Evolutionary conservation across 225 moss, liverwort and hornwort species (phyloP).

Genomic region (Rhytidiadelphus loreus): DNA sequence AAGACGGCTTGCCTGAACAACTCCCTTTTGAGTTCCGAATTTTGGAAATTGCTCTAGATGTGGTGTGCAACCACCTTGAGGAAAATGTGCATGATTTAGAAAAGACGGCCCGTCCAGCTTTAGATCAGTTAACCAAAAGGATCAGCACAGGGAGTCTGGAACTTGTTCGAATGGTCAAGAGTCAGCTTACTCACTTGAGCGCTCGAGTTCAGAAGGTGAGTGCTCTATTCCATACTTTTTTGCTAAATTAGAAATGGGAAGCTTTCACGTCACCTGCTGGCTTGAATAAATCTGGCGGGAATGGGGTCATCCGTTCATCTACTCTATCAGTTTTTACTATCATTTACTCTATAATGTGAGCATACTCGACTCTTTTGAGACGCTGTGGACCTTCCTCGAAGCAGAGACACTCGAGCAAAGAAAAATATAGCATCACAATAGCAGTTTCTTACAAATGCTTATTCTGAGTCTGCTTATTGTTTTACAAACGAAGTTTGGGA

Average conservation of each 20-base stretch:
- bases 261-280: background rate
- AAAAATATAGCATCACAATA: background rate
- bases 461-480: background rate
- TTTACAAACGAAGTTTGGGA: background rate
- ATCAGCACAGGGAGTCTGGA: conserved; percentile 83
- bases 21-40: conserved; percentile 95
- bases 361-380: background rate
- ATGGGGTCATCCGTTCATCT: background rate
- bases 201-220: conserved; percentile 91
- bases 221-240: background rate
- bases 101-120: conserved; percentile 57
- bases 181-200: conserved; percentile 75
- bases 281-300: background rate
- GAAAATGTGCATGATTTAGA: conserved; percentile 53
- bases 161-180: conserved; percentile 75
- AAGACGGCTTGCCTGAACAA: conserved; percentile 36
- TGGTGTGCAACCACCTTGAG: conserved; percentile 74
- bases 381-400: background rate
- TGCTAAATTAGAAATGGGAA: background rate
- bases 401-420: background rate
- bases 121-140: conserved; percentile 71
- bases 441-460: background rate
- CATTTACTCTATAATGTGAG: background rate
- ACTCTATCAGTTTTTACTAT: background rate
- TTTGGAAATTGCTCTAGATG: conserved; percentile 84